phyloP scores from a whole-genome alignment of 78 protist species.

The Cavenderia fasciculata region DNA sequence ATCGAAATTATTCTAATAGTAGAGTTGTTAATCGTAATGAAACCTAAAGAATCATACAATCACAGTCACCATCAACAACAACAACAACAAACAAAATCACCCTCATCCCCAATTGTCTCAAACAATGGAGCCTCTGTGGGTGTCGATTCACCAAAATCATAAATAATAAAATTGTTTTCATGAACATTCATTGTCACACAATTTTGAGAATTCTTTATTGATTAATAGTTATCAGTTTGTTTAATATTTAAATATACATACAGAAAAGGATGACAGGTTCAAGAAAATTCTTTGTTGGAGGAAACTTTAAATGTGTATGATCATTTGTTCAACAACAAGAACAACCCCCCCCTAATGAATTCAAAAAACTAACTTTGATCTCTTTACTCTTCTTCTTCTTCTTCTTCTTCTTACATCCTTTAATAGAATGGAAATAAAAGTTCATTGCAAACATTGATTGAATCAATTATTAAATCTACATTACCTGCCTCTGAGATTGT shows the following conservation, averaged over 20 bases:
- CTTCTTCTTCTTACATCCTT: neutral
- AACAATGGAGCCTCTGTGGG: too few species aligned
- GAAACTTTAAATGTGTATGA: slow-evolving; percentile 73
- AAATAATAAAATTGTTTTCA: too few species aligned
- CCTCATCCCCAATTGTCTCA: too few species aligned
- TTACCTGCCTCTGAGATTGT: slow-evolving; percentile 13
- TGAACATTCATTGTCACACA: too few species aligned
- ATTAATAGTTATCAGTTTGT: too few species aligned
- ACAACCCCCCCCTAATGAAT: too few species aligned
- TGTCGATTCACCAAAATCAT: too few species aligned
- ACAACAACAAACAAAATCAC: too few species aligned
- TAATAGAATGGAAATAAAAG: slow-evolving; percentile 41
- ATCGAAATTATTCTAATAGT: slow-evolving; percentile 12
- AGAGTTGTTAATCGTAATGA: slow-evolving; percentile 35
- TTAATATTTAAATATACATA: neutral
- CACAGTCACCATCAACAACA: too few species aligned
- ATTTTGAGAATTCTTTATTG: too few species aligned
- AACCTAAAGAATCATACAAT: slow-evolving; percentile 41
- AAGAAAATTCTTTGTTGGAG: slow-evolving; percentile 82
- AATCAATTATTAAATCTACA: slow-evolving; percentile 15
- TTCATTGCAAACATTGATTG: slow-evolving; percentile 11
- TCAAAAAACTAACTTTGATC: neutral
- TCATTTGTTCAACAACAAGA: neutral
- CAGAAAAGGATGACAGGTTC: slow-evolving; percentile 1
- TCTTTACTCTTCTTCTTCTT: neutral